Conservation (phyloP, 208 protist species). For the Acanthamoeba royreba region DNA sequence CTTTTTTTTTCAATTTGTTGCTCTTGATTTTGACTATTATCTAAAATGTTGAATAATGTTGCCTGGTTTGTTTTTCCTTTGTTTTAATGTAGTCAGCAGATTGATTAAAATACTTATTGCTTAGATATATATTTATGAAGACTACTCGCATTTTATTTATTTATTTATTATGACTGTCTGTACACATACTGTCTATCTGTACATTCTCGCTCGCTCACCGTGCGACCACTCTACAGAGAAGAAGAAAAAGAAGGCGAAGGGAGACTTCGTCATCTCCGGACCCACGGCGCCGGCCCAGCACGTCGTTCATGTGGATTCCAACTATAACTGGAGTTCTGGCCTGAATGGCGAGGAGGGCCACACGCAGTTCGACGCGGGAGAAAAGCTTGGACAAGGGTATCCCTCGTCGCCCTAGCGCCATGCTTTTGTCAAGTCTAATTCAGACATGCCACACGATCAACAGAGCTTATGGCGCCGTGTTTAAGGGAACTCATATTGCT, state of each 20-base stretch:
- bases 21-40: no score
- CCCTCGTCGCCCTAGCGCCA: neutral
- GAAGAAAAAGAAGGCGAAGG: neutral
- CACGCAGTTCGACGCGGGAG: neutral
- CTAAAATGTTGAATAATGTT: no score
- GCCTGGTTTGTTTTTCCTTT: no score
- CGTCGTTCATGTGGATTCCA: neutral
- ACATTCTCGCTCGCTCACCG: no score
- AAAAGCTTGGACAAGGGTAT: neutral
- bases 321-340: neutral
- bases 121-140: no score
- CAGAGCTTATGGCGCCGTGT: neutral
- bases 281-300: neutral
- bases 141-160: no score
- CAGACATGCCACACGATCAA: neutral
- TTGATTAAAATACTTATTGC: no score
- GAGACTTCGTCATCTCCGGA: neutral
- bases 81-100: no score
- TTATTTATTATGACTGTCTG: no score
- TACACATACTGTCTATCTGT: no score
- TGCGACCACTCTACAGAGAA: neutral
- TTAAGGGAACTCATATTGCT: constrained; percentile 9
- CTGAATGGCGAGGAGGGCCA: neutral
- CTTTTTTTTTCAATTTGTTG: no score
- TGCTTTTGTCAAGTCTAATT: neutral